Conservation (phyloP, 1,284 basidiomycete species). For the Moesziomyces parantarcticus region DNA sequence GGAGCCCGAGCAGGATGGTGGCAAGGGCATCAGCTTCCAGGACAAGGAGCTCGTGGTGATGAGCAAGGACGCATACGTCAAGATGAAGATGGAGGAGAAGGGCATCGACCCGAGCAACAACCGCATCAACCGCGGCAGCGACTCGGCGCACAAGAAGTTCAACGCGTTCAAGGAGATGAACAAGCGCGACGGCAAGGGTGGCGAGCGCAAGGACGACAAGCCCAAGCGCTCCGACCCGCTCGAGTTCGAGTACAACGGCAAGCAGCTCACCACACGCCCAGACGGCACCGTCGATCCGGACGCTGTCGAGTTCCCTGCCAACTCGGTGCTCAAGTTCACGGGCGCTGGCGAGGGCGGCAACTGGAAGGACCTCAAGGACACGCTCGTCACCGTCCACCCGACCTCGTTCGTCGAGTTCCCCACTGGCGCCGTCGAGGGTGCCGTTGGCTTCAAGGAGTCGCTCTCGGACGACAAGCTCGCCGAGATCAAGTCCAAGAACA, state of each 20-base stretch:
- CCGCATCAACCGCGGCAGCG: conserved; percentile 71
- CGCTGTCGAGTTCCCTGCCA: conserved; percentile 76
- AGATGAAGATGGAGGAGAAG: conserved; percentile 98
- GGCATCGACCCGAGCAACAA: conserved; percentile 77
- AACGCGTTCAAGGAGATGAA: conserved; percentile 88
- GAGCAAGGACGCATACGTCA: conserved; percentile 82
- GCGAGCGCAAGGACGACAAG: conserved; percentile 68
- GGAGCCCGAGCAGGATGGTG: conserved; percentile 57
- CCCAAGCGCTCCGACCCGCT: conserved; percentile 66
- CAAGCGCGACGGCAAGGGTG: conserved; percentile 67
- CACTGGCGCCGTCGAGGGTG: conserved; percentile 67
- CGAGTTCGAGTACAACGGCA: conserved; percentile 68
- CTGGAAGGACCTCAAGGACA: conserved; percentile 72
- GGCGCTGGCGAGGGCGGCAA: conserved; percentile 68
- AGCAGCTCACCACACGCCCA: conserved; percentile 73
- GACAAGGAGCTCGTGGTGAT: conserved; percentile 79
- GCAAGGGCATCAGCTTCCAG: conserved; percentile 52
- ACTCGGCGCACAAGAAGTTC: conserved; percentile 72
- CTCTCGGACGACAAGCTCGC: conserved; percentile 70
- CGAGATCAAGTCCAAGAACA: conserved; percentile 69
- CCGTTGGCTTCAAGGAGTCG: conserved; percentile 69
- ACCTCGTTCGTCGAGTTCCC: conserved; percentile 60
- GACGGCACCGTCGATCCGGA: conserved; percentile 78
- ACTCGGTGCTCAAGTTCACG: conserved; percentile 79
- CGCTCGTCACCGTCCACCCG: conserved; percentile 55